Evolutionary conservation across 2,329 filamentous ascomycete species (phyloP).

Genomic region (Xylariales sp.): DNA sequence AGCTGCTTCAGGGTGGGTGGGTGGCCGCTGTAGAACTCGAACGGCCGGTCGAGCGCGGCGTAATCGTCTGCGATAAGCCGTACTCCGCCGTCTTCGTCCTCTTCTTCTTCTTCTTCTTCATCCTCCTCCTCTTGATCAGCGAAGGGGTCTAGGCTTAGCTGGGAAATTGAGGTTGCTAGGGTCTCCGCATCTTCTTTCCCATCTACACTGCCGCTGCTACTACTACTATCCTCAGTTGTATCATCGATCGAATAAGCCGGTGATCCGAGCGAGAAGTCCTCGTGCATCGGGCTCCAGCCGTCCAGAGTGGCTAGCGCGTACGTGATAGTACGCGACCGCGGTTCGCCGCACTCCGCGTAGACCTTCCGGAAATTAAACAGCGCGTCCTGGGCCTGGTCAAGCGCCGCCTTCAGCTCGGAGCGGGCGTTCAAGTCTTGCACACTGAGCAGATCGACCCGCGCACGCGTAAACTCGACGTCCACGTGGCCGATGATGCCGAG

Average conservation of each 20-base stretch:
- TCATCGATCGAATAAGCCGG: too few species aligned
- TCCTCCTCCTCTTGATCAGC: too few species aligned
- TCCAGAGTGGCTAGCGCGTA: background rate
- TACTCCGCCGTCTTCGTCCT: background rate
- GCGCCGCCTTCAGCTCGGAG: background rate
- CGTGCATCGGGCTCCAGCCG: too few species aligned
- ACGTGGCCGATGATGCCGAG: background rate
- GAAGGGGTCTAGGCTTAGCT: background rate
- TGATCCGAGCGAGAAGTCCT: too few species aligned
- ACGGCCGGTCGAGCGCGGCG: too few species aligned
- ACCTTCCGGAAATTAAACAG: background rate
- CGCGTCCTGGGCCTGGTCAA: background rate
- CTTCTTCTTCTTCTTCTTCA: too few species aligned
- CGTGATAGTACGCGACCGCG: background rate
- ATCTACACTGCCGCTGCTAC: too few species aligned
- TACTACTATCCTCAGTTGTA: too few species aligned
- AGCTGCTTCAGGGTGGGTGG: background rate
- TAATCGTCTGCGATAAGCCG: background rate
- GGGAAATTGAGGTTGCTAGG: background rate
- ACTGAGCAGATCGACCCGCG: background rate
- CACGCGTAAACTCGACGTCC: background rate
- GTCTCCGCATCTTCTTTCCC: too few species aligned
- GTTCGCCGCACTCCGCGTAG: background rate
- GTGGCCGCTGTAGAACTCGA: constrained; percentile 5
- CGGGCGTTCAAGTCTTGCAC: background rate